Evolutionary conservation across 441 rosid species (phyloP), one percentile per base, ranked within the genome.

Genomic region (Jatropha podagrica): DNA sequence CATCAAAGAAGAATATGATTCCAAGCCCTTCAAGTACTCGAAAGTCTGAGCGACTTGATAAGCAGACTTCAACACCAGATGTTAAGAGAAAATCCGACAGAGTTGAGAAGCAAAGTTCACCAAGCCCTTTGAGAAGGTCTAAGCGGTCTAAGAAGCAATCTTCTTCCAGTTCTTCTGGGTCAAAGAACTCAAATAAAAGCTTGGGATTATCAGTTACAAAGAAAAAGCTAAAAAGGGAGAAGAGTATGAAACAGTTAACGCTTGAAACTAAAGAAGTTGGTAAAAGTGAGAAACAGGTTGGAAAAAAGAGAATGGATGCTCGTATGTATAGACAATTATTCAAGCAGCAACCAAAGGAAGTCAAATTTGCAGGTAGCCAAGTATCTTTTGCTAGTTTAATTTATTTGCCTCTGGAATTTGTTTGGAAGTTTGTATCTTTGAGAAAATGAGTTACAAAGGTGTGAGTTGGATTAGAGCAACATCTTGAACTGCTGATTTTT

Each of bases 81-180:
- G 83, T 51, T 58, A 69, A 73, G 44, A 83, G 78, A 81, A 85
- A 78, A 71, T 82, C 84, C 7, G 84, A 76, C 77, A 82, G 75
- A 77, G 76, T 71, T 55, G 90, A 86, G 84, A 85, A 83, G 83
- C 82, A 77, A 69, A 81, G 32, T 63, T 54, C 70, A 2, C 65
- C 76, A 11, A 81, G 84, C 85, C 83, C 92, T 71, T 76, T 86
- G 81, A 86, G 86, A 81, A 89, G 94, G 87, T 87, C 92, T 4
- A 78, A 79, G 75, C 87, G 90, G 84, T 85, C 85, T 65, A 88
- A 87, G 83, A 83, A 72, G 73, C 81, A 74, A 69, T 48, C 82
- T 14, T 77, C 84, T 18, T 82, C 83, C n/a, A 77, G 69, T 77
- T 78, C 90, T 76, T 76, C 83, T 20, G 87, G 79, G 58, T 83